Evolutionary conservation across 495 filamentous ascomycete genomes (phyloP).

Genomic region (Penicillium coprophilum): DNA sequence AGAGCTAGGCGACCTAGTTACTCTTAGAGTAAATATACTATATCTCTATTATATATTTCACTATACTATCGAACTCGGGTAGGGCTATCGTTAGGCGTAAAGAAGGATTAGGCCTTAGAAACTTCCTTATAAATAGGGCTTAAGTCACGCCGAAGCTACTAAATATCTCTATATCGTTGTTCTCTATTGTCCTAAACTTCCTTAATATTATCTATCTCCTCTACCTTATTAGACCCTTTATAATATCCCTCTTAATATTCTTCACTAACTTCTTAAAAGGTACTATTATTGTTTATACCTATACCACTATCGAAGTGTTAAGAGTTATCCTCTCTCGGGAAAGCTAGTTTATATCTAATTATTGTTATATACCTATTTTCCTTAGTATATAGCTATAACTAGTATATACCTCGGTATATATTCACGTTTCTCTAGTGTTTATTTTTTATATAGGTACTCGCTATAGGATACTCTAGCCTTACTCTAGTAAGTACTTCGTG

Average conservation of each 20-base stretch:
- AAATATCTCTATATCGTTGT: no score
- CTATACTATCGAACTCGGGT: not conserved
- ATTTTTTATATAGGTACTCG: not conserved
- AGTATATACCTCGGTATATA: not conserved
- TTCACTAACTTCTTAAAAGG: not conserved
- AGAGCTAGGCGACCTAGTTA: not conserved
- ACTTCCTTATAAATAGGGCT: slow-evolving; percentile 2
- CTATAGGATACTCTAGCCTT: not conserved
- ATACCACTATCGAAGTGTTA: not conserved
- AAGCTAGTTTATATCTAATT: not conserved
- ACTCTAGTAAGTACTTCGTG: not conserved
- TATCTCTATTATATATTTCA: not conserved
- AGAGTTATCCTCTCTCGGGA: not conserved
- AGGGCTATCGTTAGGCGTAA: not conserved
- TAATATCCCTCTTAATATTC: slow-evolving; percentile 1
- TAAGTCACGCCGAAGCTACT: not conserved
- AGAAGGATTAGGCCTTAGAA: not conserved
- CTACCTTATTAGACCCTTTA: not conserved
- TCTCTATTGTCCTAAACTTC: not conserved
- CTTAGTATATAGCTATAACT: not conserved
- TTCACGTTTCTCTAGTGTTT: not conserved
- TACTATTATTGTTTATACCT: not conserved
- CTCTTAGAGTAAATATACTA: not conserved
- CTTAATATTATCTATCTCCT: not conserved
- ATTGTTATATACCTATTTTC: not conserved